Base-by-base conservation (phyloP, 148 eudicot species). In the Persicaria maculosa region DNA sequence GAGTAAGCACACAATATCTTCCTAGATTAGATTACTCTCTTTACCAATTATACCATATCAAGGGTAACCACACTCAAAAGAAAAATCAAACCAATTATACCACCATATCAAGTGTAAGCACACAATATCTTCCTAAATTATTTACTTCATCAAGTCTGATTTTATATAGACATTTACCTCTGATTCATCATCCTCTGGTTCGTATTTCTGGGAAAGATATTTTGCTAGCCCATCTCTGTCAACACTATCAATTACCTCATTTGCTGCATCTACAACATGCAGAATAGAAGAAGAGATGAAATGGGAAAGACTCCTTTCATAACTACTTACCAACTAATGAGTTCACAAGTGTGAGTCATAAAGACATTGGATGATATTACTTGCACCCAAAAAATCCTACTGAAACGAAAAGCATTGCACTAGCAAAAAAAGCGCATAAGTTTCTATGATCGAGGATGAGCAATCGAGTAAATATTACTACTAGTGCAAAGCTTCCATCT, bases 131-230 rank as follows among this genome's bases (percentile, higher is more conserved):
- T 20, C 25, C 67, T 59, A 40, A 59, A 59, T 9, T 9, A 59
- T 4, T 9, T 65, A 73, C 9, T 48, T 8, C 74, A 72, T 48
- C 54, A 20, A 20, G 57, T 11, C 48, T 72, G 20, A 15, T 52
- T 19, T 73, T 9, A 73, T 44, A 73, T 44, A 52, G 47, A 25
- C 19, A 50, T 22, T 73, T 36, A 81, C 89, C 86, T 95, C 98
- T 79, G 86, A 85, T 71, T 81, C 96, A 17, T 95, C 98, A 73
- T 95, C 98, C 83, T 95, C 98, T 47, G 97, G 93, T 76, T 87
- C 88, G 80, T 77, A 84, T 81, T 86, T 95, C 45, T 84, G 82
- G 36, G 91, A 78, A 75, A 92, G 85, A 77, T 77, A 89, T 78
- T 83, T 95, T n/a, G 97, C 96, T 69, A 95, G 78, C 79, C 90